A percentile compares a stretch with the other conserved stretches of the same genome.
Evolutionary conservation across 306 rosid species (phyloP).

Genomic region (Acacia confusa): DNA sequence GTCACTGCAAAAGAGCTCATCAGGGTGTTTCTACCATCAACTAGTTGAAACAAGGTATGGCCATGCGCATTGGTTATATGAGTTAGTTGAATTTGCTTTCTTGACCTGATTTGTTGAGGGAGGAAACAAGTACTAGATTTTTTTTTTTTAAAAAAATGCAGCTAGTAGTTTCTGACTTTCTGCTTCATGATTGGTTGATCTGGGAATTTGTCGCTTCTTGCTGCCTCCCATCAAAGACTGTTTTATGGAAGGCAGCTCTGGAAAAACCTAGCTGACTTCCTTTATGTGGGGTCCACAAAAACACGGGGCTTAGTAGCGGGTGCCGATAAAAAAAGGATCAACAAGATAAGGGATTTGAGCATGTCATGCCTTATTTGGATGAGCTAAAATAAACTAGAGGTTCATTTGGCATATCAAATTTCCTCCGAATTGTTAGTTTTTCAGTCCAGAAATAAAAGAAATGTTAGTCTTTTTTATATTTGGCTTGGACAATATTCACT

Average conservation of each 20-base stretch:
- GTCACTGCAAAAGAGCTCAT: conserved; percentile 6
- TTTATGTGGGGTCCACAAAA: not conserved
- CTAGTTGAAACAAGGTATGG: conserved; percentile 1
- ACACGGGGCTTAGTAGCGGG: not conserved
- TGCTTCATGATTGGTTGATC: not conserved
- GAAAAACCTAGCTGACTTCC: not conserved
- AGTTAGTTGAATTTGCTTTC: not conserved
- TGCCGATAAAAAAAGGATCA: not conserved
- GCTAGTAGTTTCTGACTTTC: not conserved
- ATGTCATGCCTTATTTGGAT: not conserved
- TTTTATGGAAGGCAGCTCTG: not conserved
- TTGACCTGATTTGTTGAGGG: not conserved
- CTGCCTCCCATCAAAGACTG: not conserved
- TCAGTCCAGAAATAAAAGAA: not conserved
- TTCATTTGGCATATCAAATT: not conserved
- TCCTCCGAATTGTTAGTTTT: not conserved
- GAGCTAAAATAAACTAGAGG: not conserved
- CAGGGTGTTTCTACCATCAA: conserved; percentile 13
- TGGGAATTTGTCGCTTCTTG: not conserved
- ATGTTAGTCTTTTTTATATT: not conserved
- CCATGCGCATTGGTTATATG: not conserved
- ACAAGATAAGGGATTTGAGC: not conserved
- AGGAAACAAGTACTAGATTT: not conserved
- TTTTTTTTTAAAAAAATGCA: not conserved
- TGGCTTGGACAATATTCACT: not conserved